Percentiles rank a stretch among this genome's conserved stretches.
Evolutionary conservation across 345 rosid genomes (phyloP).

Genomic region (Citrus reticulata): DNA sequence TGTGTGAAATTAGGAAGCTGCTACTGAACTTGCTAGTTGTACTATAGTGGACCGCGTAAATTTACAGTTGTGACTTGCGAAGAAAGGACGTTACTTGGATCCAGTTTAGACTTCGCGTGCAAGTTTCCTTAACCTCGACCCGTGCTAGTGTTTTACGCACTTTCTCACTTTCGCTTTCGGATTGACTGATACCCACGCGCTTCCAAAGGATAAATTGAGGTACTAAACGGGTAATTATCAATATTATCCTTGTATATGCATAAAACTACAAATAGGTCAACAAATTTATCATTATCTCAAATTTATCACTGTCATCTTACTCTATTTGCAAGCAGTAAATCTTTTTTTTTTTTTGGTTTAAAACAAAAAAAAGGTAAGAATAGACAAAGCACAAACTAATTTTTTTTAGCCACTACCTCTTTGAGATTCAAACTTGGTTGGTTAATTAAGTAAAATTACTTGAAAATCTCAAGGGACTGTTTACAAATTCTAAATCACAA

Average conservation of each 20-base stretch:
- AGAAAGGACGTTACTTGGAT: not conserved
- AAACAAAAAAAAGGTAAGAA: too few relatives aligned
- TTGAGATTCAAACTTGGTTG: too few relatives aligned
- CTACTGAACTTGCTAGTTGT: not conserved
- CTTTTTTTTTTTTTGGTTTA: too few relatives aligned
- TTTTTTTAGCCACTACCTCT: too few relatives aligned
- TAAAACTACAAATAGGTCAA: too few relatives aligned
- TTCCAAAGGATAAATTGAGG: not conserved
- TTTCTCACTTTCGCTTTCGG: not conserved
- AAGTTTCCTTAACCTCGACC: not conserved
- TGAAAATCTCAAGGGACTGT: fast-evolving
- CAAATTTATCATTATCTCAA: not conserved
- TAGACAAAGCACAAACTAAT: too few relatives aligned
- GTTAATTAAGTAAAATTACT: too few relatives aligned
- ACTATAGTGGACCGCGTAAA: not conserved
- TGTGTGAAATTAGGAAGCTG: conserved; percentile 6
- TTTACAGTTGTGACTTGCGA: not conserved
- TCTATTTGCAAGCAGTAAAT: too few relatives aligned
- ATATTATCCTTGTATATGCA: not conserved
- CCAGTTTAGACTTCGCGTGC: not conserved
- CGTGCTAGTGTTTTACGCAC: not conserved
- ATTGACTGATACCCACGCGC: not conserved
- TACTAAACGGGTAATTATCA: not conserved
- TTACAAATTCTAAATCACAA: too few relatives aligned
- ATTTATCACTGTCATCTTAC: not conserved